A percentile compares a stretch with the other conserved stretches of the same genome.
phyloP scores from a whole-genome alignment of 192 early-diverging fungal genomes.

The Coemansia sp. region DNA sequence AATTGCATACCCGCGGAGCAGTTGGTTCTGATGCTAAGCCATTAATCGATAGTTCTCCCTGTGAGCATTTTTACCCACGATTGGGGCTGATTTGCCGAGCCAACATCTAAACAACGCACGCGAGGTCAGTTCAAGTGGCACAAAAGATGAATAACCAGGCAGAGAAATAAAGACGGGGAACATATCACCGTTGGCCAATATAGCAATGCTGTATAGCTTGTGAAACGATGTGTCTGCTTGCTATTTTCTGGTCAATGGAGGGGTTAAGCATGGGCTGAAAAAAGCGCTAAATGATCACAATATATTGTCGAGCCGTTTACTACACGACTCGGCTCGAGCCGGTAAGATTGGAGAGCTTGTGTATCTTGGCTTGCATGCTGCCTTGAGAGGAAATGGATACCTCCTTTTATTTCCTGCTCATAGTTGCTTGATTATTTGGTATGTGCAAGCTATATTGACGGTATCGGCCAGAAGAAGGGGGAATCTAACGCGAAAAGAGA shows the following conservation, averaged over 20 bases:
- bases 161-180: too few species aligned
- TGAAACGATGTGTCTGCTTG: too few species aligned
- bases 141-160: too few species aligned
- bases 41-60: background rate
- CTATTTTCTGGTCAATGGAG: too few species aligned
- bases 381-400: background rate
- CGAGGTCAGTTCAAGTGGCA: background rate
- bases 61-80: background rate
- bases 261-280: background rate
- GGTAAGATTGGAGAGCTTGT: background rate
- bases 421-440: constrained; percentile 7
- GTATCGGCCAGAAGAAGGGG: too few species aligned
- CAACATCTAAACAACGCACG: background rate
- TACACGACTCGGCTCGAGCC: background rate
- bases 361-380: background rate
- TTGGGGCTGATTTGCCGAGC: background rate
- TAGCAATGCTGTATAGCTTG: too few species aligned
- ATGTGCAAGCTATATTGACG: background rate
- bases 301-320: background rate
- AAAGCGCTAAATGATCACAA: background rate
- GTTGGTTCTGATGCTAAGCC: background rate
- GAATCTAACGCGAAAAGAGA: too few species aligned
- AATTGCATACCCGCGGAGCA: background rate
- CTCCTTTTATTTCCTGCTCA: background rate
- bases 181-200: too few species aligned